Evolutionary conservation across 148 eudicot genomes (phyloP), one percentile per base, ranked within the genome.

Genomic region (Hydrangea macrophylla): DNA sequence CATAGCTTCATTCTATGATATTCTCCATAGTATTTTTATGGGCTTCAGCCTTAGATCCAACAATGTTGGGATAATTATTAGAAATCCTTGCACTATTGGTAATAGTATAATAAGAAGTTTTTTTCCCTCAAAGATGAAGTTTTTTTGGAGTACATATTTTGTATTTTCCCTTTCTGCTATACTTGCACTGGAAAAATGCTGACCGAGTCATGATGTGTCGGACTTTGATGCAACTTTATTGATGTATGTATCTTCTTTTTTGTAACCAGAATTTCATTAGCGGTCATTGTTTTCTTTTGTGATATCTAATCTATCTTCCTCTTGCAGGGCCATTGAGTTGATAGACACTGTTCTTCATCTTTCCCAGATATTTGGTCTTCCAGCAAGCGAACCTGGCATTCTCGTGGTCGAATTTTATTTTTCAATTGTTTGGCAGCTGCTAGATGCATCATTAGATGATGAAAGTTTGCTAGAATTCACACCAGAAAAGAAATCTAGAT

Each of bases 401-500:
- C 60, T 74, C 54, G 48, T 80, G 54, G 87, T 83, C 71, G 81
- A 74, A 33, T 83, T 69, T 77, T 37, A 78, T 18, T 83, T 85
- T 60, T 61, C 81, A 22, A 71, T 68, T 45, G 83, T 80, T 20
- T 78, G 85, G 79, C 85, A 83, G 70, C 71, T 85, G 68, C 76
- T 85, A 28, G 90, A 83, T 58, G 83, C 81, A 39, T 71, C 82
- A 26, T 60, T 85, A 60, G 86, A 83, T 69, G 90, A 85, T 69
- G 87, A 83, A 77, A 85, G 85, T 64, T 79, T 83, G 63, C 58
- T 85, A 63, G 90, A 85, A 54, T 86, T 80, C 62, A 73, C 76
- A 50, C 69, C 78, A 24, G 84, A 83, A 67, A 80, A 78, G 72
- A 83, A 69, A 35, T 79, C 84, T 24, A 51, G 70, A 23, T 79